phyloP scores from a whole-genome alignment of 2,329 filamentous ascomycete species.

The Cadophora gregata region DNA sequence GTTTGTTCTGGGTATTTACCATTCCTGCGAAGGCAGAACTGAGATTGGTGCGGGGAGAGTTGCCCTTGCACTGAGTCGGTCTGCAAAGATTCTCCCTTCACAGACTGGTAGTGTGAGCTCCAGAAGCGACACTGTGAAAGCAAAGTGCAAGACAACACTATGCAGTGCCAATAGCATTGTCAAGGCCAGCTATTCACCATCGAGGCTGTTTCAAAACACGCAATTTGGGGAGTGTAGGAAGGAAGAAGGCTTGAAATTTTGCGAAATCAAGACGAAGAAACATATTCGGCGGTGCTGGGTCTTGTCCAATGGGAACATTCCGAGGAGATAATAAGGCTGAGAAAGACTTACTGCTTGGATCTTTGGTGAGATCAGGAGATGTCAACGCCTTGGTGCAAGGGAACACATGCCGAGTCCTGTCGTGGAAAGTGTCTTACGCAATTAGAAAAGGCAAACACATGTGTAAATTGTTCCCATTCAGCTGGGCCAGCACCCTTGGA shows the following conservation, averaged over 20 bases:
- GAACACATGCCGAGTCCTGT: conserved; percentile 3
- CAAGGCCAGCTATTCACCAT: conserved; percentile 10
- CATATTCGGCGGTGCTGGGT: not conserved
- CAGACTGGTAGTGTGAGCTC: not conserved
- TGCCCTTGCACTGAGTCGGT: conserved; percentile 6
- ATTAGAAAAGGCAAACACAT: not conserved
- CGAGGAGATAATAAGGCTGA: conserved; percentile 5
- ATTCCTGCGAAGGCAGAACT: conserved; percentile 30
- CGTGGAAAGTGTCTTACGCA: not conserved
- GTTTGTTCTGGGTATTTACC: conserved; percentile 19
- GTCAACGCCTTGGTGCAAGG: not conserved
- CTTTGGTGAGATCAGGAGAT: not conserved
- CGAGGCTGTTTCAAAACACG: not conserved
- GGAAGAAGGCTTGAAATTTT: conserved; percentile 4
- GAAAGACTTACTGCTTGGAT: not conserved
- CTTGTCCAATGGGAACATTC: conserved; percentile 9
- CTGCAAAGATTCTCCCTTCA: not conserved
- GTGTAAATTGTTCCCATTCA: conserved; percentile 5
- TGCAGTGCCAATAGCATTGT: conserved; percentile 16
- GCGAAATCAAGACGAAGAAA: not conserved
- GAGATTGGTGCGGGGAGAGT: conserved; percentile 28
- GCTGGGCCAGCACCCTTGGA: conserved; percentile 1
- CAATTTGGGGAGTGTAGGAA: not conserved
- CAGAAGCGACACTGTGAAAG: not conserved
- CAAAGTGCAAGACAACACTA: not conserved